Evolutionary conservation across 2,329 filamentous ascomycete species (phyloP).

Genomic region (Raffaelea deltoideospora): DNA sequence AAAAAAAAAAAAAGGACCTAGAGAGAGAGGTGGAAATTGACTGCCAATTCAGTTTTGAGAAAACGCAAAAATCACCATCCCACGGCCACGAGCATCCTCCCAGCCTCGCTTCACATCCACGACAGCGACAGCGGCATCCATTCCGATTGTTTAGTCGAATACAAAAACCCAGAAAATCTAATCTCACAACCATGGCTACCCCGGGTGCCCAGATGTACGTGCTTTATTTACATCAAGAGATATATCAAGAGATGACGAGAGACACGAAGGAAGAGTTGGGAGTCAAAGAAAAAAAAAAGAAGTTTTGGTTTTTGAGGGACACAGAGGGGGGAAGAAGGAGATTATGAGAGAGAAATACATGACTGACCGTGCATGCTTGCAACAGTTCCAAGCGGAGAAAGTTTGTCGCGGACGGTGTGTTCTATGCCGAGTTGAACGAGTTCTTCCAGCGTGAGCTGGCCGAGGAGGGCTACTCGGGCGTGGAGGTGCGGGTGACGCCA

Average conservation of each 20-base stretch:
- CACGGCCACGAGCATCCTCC: neutral
- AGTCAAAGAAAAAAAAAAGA: neutral
- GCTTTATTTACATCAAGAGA: too few species aligned
- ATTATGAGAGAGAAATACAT: neutral
- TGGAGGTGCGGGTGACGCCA: slow-evolving; percentile 98
- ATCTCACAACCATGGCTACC: slow-evolving; percentile 35
- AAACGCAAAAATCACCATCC: neutral
- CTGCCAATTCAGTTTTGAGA: neutral
- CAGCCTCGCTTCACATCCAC: neutral
- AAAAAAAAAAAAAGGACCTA: slow-evolving; percentile 1
- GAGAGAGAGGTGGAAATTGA: too few species aligned
- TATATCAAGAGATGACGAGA: neutral
- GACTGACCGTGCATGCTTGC: neutral
- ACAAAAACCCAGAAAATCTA: too few species aligned
- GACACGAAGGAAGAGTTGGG: neutral
- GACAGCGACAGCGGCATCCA: neutral
- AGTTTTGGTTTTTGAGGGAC: neutral
- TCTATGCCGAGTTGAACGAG: slow-evolving; percentile 99
- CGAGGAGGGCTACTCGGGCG: slow-evolving; percentile 99
- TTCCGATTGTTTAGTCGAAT: too few species aligned
- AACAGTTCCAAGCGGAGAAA: slow-evolving; percentile 80
- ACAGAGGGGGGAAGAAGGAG: neutral
- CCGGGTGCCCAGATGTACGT: slow-evolving; percentile 49
- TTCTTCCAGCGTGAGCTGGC: slow-evolving; percentile 99
- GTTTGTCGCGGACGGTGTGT: slow-evolving; percentile 96